These are phyloP conservation scores for Prunus yedoensis DNA, from an alignment of 331 rosid species.

Conservation along the genomic window DNA sequence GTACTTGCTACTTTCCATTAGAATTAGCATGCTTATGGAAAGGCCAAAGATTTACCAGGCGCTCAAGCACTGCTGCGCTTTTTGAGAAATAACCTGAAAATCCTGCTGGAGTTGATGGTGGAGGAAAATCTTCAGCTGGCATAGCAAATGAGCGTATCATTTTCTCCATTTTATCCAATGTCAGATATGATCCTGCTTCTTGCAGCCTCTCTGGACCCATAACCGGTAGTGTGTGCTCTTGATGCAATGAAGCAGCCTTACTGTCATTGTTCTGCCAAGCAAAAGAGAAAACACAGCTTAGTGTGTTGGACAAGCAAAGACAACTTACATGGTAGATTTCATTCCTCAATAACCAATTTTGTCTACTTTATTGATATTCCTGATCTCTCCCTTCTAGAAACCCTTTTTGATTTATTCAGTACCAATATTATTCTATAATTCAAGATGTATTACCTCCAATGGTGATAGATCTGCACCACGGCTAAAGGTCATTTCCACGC, in stretches of 20 bases:
- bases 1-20: conserved; percentile 42
- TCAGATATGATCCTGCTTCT: conserved; percentile 73
- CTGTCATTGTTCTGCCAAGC: conserved; percentile 61
- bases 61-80: conserved; percentile 79
- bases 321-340: neutral
- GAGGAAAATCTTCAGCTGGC: conserved; percentile 99
- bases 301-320: conserved; percentile 7
- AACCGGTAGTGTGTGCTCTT: conserved; percentile 90
- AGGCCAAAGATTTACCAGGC: conserved; percentile 95
- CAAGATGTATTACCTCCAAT: conserved; percentile 63
- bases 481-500: conserved; percentile 87
- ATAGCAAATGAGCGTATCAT: conserved; percentile 94
- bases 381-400: neutral
- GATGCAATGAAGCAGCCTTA: conserved; percentile 69
- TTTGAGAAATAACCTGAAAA: conserved; percentile 93
- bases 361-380: neutral
- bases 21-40: conserved; percentile 63
- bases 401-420: neutral
- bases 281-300: conserved; percentile 25
- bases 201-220: conserved; percentile 98
- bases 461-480: conserved; percentile 97
- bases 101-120: conserved; percentile 76
- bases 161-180: conserved; percentile 81
- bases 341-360: neutral
- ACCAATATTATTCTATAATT: neutral